Conservation (phyloP, 2,329 filamentous ascomycete species). For the Talaromyces sp. region DNA sequence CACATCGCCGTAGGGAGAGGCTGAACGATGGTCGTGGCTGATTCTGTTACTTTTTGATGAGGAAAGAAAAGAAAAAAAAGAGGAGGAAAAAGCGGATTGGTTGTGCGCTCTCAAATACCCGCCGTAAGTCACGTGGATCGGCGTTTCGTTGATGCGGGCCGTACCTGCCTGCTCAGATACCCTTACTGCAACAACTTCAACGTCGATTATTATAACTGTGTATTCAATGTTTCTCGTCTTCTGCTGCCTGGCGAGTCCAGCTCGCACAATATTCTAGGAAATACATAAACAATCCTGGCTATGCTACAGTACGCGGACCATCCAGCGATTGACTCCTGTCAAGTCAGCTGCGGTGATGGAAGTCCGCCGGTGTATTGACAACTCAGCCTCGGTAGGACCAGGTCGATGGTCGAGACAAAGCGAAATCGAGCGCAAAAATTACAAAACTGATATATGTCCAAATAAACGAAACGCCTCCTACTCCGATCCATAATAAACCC, state of each 20-base stretch:
- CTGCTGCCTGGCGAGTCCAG: neutral
- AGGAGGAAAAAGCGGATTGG: slow-evolving; percentile 13
- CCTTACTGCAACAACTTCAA: neutral
- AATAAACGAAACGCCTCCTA: neutral
- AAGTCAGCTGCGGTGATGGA: neutral
- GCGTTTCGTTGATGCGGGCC: slow-evolving; percentile 12
- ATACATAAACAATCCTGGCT: neutral
- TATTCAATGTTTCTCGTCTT: neutral
- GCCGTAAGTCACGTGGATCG: slow-evolving; percentile 24
- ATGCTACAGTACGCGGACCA: neutral
- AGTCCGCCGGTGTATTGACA: neutral
- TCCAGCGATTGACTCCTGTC: neutral
- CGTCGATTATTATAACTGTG: neutral
- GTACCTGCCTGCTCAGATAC: neutral
- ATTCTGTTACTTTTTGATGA: slow-evolving; percentile 57
- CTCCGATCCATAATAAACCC: neutral
- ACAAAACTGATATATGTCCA: neutral
- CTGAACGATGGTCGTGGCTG: slow-evolving; percentile 65
- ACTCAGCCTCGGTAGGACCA: neutral
- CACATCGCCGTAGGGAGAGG: slow-evolving; percentile 53
- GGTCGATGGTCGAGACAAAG: neutral
- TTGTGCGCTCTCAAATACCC: slow-evolving; percentile 15
- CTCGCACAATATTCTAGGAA: neutral
- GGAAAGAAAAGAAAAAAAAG: slow-evolving; percentile 41
- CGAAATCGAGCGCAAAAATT: neutral